Base-by-base conservation (phyloP, 306 rosid species). In the Astragalus glycyphyllos region DNA sequence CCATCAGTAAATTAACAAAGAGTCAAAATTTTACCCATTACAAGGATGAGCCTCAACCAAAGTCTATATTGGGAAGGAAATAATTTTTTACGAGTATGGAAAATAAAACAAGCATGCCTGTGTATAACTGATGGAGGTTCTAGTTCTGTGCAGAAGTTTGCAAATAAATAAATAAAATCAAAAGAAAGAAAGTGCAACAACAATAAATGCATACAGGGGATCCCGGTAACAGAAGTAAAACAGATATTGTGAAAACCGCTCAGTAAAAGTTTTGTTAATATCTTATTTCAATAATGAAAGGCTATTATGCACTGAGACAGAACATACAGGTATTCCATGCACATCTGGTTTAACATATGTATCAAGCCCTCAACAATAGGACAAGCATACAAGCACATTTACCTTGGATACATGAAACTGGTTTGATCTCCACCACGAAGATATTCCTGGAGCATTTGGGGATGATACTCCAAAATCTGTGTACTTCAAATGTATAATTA, bases 391-490 rank as follows among this genome's bases (percentile, higher is more conserved):
- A 10, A 45, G 80, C 58, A 40, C 45, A 38, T 57, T 77, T 73
- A 95, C 99, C 97, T 95, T 41, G 99, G 99, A 81, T 95, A 95
- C 97, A 95, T 91, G 82, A 95, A 95, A 69, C 97, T 91, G 62
- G 96, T 91, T 79, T 91, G 92, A 13, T 91, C 97, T 83, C 99
- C 97, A 58, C 96, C 96, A 42, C 85, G 84, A 59, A 95, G 91
- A 86, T 91, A 86, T 74, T 95, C 99, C 71, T 91, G 88, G 57
- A 91, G 89, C 99, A 95, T 91, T 75, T 95, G 97, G 6, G 97
- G 97, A 79, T 95, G 97, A 83, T 95, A 95, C 92, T 95, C 99
- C 82, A 95, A 80, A 81, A 95, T 95, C 97, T 95, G 92, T 81
- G 83, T 34, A 11, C 11, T 34, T 58, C 68, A 76, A 75, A 74